A percentile compares a stretch with the other conserved stretches of the same genome.
Conservation (phyloP, 2,329 filamentous ascomycete species). For the Microcyclospora tardicrescens region DNA sequence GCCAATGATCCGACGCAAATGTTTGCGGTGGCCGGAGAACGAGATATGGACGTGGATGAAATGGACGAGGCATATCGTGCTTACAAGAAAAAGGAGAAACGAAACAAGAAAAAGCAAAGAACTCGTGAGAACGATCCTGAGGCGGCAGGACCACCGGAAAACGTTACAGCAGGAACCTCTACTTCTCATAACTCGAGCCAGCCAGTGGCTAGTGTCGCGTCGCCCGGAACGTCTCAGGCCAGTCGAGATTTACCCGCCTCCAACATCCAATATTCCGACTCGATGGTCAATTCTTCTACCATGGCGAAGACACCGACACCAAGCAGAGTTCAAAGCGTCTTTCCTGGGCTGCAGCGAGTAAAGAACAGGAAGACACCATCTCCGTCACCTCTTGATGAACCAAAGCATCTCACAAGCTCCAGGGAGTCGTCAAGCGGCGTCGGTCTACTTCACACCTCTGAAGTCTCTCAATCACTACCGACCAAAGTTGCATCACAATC, state of each 20-base stretch:
- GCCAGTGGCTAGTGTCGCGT: too few relatives aligned
- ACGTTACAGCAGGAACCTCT: too few relatives aligned
- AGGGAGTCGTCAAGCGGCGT: not conserved
- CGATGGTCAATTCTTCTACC: too few relatives aligned
- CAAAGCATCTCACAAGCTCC: not conserved
- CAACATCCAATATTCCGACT: too few relatives aligned
- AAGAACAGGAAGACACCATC: constrained; percentile 8
- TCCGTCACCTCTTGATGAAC: constrained; percentile 2
- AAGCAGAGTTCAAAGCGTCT: constrained; percentile 13
- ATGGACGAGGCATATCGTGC: constrained; percentile 21
- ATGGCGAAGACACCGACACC: not conserved
- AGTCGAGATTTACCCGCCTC: too few relatives aligned
- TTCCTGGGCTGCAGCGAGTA: constrained; percentile 13
- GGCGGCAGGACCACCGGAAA: too few relatives aligned
- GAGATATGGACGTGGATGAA: constrained; percentile 22
- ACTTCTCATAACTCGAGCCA: too few relatives aligned
- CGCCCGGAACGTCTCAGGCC: too few relatives aligned
- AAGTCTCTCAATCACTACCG: constrained; percentile 16
- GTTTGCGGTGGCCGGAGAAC: constrained; percentile 7
- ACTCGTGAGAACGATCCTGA: not conserved
- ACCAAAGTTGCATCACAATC: constrained; percentile 4
- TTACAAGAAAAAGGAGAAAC: constrained; percentile 21
- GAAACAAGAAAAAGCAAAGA: constrained; percentile 19
- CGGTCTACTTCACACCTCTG: constrained; percentile 14
- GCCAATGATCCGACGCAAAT: constrained; percentile 2